Base-by-base conservation (phyloP, 2,329 filamentous ascomycete species). In the Trematosphaeria pertusa region DNA sequence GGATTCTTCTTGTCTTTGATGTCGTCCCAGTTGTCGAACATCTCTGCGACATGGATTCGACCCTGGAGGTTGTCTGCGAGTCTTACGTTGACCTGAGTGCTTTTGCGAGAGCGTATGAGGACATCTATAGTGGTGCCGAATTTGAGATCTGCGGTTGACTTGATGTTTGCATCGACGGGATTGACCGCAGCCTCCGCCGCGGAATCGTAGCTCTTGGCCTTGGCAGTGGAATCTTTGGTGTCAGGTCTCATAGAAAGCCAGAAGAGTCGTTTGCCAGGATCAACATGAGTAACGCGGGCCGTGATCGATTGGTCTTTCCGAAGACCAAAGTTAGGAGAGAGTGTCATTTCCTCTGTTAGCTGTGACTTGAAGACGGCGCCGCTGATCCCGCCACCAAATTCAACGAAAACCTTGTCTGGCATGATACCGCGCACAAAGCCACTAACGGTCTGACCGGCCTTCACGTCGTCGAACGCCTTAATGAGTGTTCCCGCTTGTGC, bases 371-470 rank as follows among this genome's bases (percentile, higher is more conserved):
- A 90, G 21, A 97, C 76, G 32, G 97, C 75, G 11, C 89, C 93
- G 35, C 85, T 88, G 14, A 96, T 74, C 24, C 83, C 85, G 59
- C 86, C 88, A 31, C 86, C 85, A 69, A 97, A 97, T 64, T 95
- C 87, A n/a, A 97, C 83, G 62, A 96, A 97, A 9, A 92, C 80
- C 33, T 89, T 91, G 7, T 87, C 89, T 2, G 83, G 76, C 0
- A 90, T 92, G 41, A 96, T 87, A 62, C 94, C 95, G 49, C 87
- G 86, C 19, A 99, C 85, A 61, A 93, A 96, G 5, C 92, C 93
- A 48, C 85, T 82, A 6, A 91, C 81, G 18, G 84, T 75, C 24
- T 83, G 79, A 21, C 88, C 88, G 54, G 87, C 81, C 54, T 85
- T 82, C 15, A 91, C 81, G 55, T 93, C 84, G 17, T 88, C 85